Evolutionary conservation across 106 monocot species (phyloP).

Genomic region (Acorus calamus): DNA sequence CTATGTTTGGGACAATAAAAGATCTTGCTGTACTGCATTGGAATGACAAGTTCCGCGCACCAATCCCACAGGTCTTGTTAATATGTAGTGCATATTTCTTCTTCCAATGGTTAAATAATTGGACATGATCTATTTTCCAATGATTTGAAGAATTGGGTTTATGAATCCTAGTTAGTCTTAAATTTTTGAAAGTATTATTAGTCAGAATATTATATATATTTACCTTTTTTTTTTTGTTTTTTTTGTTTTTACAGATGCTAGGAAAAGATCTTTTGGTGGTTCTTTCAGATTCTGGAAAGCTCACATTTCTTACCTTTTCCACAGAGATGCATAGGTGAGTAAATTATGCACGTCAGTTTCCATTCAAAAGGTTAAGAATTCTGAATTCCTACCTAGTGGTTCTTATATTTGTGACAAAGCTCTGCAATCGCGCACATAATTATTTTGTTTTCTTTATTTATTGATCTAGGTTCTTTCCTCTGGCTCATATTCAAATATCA

Average conservation of each 20-base stretch:
- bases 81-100: no score
- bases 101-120: no score
- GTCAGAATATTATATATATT: no score
- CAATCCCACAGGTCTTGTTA: constrained; percentile 31
- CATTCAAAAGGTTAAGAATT: no score
- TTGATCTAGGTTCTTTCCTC: constrained; percentile 59
- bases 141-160: neutral
- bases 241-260: constrained; percentile 39
- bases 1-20: constrained; percentile 83
- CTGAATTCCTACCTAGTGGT: neutral
- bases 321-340: constrained; percentile 81
- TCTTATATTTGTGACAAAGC: neutral
- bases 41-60: constrained; percentile 30
- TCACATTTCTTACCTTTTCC: constrained; percentile 74
- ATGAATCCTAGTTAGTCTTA: neutral
- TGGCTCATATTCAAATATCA: constrained; percentile 66
- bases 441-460: neutral
- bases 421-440: neutral
- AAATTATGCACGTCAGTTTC: neutral
- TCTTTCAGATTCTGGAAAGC: constrained; percentile 88
- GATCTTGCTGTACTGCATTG: constrained; percentile 73
- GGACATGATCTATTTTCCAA: no score
- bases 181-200: no score
- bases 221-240: no score
- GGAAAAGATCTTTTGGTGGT: constrained; percentile 77